Evolutionary conservation across 2,329 filamentous ascomycete genomes (phyloP).

Genomic region (Tolypocladium ophioglossoides): DNA sequence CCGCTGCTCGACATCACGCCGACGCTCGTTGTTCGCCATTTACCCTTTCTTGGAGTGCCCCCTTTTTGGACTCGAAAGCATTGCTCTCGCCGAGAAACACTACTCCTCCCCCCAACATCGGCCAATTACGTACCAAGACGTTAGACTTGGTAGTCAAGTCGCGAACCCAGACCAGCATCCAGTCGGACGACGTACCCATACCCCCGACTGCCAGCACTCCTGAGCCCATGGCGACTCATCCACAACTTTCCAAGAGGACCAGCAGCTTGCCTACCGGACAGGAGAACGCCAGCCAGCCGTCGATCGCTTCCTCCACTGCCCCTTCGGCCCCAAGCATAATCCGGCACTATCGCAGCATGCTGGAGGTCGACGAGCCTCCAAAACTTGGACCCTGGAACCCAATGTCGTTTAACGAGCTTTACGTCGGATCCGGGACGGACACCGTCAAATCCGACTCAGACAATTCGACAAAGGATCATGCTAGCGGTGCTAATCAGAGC

Average conservation of each 20-base stretch:
- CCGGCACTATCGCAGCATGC: conserved; percentile 40
- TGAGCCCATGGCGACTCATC: conserved; percentile 6
- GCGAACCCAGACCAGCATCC: conserved; percentile 34
- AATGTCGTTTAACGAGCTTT: conserved; percentile 37
- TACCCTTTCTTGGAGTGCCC: conserved; percentile 35
- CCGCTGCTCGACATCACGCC: conserved; percentile 19
- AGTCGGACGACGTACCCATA: conserved; percentile 28
- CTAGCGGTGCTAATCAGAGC: background rate
- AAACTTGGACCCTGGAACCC: conserved; percentile 31
- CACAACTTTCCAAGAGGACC: conserved; percentile 20
- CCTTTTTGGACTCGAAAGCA: conserved; percentile 20
- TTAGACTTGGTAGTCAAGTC: conserved; percentile 19
- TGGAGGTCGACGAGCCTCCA: conserved; percentile 39
- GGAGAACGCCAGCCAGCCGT: conserved; percentile 4
- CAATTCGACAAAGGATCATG: background rate
- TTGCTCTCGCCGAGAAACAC: conserved; percentile 12
- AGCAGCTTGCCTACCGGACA: conserved; percentile 16
- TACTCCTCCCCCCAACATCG: conserved; percentile 1
- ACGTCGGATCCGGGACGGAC: conserved; percentile 17
- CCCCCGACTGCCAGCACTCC: conserved; percentile 7
- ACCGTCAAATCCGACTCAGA: conserved; percentile 3
- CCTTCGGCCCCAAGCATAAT: conserved; percentile 8
- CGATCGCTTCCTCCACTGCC: conserved; percentile 3
- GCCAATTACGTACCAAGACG: conserved; percentile 9
- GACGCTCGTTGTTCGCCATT: conserved; percentile 29